Base-by-base conservation (phyloP, 208 protist species). In the Crithidia fasciculata region DNA sequence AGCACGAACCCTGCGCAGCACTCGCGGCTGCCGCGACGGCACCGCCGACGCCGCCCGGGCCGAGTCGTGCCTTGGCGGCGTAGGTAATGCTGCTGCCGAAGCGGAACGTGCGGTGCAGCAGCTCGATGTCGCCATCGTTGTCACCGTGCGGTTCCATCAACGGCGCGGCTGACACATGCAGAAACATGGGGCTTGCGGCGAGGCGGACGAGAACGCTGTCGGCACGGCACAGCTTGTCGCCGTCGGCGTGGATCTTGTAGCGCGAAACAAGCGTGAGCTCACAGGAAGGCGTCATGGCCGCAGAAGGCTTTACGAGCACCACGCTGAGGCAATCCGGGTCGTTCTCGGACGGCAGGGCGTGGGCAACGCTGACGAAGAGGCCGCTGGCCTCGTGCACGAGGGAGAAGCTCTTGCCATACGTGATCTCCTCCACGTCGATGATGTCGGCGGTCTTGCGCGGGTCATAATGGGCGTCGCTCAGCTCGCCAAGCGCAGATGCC, bases 201-300 rank as follows among this genome's bases (percentile, higher is more conserved):
- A 88, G 78, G 10, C 82, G 87, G 18, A 92, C 74, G 12, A 95
- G 76, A 50, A 95, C 81, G 49, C 87, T 84, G 76, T 95, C 87
- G 12, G 66, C 78, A 12, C 77, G 71, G 67, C 82, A 87, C 50
- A 95, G 76, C 47, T 75, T 72, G 59, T 92, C 87, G 37, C 90
- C 90, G 37, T 95, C 90, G 55, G 76, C 74, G 76, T 89, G 83
- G 44, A 91, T 88, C 77, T 90, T 92, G 81, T 91, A 92, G 56
- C 87, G 83, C n/a, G 90, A 86, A 28, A 83, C 79, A 28, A 95
- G 83, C 8, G 74, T 60, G 53, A 95, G 89, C 76, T 91, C 82
- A 50, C 87, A 89, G 18, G 80, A 87, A 0, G 61, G 60, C 16
- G 80, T 74, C 39, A 61, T 60, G 7, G 86, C 87, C 13, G 83